Base-by-base conservation (phyloP, 306 rosid genomes). In the Quercus ilex region DNA sequence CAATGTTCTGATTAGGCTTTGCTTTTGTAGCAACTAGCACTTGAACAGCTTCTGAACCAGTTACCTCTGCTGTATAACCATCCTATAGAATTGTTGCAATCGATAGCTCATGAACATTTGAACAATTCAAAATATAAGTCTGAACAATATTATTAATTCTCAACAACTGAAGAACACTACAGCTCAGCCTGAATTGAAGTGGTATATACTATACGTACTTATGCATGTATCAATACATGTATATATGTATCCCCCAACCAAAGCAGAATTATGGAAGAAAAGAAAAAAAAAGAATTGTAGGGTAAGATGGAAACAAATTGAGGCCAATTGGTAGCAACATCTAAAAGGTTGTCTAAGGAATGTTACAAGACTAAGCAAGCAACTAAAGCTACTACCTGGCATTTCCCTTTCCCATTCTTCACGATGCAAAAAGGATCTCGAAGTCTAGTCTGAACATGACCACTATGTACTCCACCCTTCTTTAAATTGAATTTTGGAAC, bases 21-120 rank as follows among this genome's bases (percentile, higher is more conserved):
- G 99, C 96, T 84, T 85, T 89, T 78, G 90, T 93, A 52, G 98
- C 99, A 51, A 95, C 96, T 69, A 95, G 97, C 75, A 93, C 92
- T 13, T 70, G 78, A 41, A 90, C 93, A 23, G 92, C 92, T 33
- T 88, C 91, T 17, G 83, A 71, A 80, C 97, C 97, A 35, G 84
- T 84, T 70, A 80, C 79, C 75, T 88, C 93, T 49, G 28, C 41
- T 67, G 99, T 95, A 81, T 93, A 95, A 52, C 99, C 99, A 81
- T 95, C 99, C 99, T 95, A 80, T 76, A 46, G 18, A 80, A 77
- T 70, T 77, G 75, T 80, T 79, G 64, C 60, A 55, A 46, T 23
- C 14, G 74, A 87, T 49, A 72, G 17, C 64, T 49, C 64, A 62
- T 30, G 41, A 57, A 33, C 38, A 69, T 31, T 62, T 26, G 49